Base-by-base conservation (phyloP, 495 filamentous ascomycete species). In the Talaromyces wortmannii region DNA sequence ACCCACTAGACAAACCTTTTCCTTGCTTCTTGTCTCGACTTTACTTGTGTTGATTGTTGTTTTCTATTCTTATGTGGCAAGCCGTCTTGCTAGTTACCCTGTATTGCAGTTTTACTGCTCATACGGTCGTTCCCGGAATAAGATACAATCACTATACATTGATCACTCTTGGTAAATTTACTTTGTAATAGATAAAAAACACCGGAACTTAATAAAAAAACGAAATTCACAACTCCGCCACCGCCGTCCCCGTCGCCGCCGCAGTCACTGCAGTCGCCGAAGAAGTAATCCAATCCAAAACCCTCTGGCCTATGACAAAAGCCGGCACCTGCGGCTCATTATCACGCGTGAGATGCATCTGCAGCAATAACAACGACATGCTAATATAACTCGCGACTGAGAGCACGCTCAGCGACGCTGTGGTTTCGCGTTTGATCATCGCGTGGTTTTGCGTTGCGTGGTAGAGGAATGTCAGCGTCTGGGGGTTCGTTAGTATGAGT, bases 371-470 rank as follows among this genome's bases (percentile, higher is more conserved):
- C 5, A 80, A 80, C 46, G 83, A 82, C 81, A 91, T 84, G 73
- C 81, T 88, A 60, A 89, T 75, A 67, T 88, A 90, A 65, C 83
- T 87, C 8, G 87, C 83, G 57, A 87, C 79, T 12, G 84, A 88
- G 58, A 92, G 88, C 50, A 90, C 84, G 40, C 82, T 79, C 50
- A 90, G 78, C n/a, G 87, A 89, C 16, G 87, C 85, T 52, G 83
- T 81, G 5, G 86, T 91, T 73, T 92, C 88, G 60, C 88, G 88
- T 61, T 84, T 85, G 63, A 92, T 91, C 58, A 79, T 90, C 61
- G 90, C 84, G 61, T 87, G 88, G 57, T 89, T 86, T 64, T 92
- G 86, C 10, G 88, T 90, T 50, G 88, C 73, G 65, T 92, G 87
- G 72, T 95, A 94, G 48, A 88, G 75, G 53, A 86, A 80, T 3